Evolutionary conservation across 1,284 basidiomycete species (phyloP).

Genomic region (Pyrrhoderma lamaoense): DNA sequence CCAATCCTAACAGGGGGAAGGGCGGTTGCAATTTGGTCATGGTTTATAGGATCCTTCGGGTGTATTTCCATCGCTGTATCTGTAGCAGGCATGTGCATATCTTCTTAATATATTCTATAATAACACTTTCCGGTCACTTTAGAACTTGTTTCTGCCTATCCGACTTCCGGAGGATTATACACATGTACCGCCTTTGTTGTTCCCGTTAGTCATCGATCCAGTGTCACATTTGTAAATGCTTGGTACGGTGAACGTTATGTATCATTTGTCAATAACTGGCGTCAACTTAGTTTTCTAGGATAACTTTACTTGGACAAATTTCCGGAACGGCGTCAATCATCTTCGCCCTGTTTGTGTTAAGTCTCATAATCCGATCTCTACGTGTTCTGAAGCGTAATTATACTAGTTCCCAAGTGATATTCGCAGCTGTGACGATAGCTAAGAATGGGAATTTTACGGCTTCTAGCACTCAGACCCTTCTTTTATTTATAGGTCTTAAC

Average conservation of each 20-base stretch:
- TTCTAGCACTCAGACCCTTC: slow-evolving; percentile 18
- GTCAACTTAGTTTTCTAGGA: slow-evolving; percentile 10
- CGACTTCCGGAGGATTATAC: slow-evolving; percentile 21
- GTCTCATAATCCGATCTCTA: background rate
- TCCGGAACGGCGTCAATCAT: slow-evolving; percentile 18
- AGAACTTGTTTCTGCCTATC: slow-evolving; percentile 22
- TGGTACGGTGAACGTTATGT: slow-evolving; percentile 12
- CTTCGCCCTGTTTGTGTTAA: slow-evolving; percentile 18
- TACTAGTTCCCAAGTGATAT: slow-evolving; percentile 20
- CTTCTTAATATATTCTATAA: background rate
- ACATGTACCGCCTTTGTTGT: slow-evolving; percentile 20
- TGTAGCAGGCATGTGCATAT: slow-evolving; percentile 17
- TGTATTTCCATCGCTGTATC: slow-evolving; percentile 21
- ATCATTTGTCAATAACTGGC: background rate
- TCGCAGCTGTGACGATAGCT: slow-evolving; percentile 21
- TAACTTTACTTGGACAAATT: slow-evolving; percentile 21
- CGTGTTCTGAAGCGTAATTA: background rate
- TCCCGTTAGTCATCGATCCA: slow-evolving; percentile 15
- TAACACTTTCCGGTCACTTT: background rate
- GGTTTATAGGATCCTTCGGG: slow-evolving; percentile 21
- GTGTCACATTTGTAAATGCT: slow-evolving; percentile 18
- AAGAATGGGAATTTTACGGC: slow-evolving; percentile 18
- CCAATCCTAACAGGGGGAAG: slow-evolving; percentile 20
- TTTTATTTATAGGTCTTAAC: slow-evolving; percentile 19
- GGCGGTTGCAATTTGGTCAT: slow-evolving; percentile 21